A percentile compares a stretch with the other conserved stretches of the same genome.
phyloP scores from a whole-genome alignment of 805 yeast genomes.

The Nematodospora valgi region DNA sequence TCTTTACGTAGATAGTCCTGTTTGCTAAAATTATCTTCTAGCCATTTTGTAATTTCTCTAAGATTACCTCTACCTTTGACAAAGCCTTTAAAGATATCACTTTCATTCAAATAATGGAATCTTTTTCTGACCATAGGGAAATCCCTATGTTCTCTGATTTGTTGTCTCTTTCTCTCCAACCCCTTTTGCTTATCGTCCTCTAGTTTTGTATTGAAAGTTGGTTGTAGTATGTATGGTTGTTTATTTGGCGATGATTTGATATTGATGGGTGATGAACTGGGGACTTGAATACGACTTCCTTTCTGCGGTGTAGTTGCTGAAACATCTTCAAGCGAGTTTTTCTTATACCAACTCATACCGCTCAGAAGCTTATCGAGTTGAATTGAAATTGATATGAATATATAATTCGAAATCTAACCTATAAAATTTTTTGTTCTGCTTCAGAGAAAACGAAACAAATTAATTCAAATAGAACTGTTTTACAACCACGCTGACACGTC shows the following conservation, averaged over 20 bases:
- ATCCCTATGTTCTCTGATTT: constrained; percentile 35
- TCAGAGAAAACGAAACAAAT: too few relatives aligned
- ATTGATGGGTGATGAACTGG: constrained; percentile 37
- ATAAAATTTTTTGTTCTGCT: too few relatives aligned
- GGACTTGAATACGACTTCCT: constrained; percentile 33
- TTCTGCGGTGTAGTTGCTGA: constrained; percentile 17
- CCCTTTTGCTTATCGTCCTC: constrained; percentile 20
- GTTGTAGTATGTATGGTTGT: constrained; percentile 10
- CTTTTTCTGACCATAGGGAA: constrained; percentile 34
- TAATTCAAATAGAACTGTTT: too few relatives aligned
- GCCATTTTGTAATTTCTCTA: constrained; percentile 36
- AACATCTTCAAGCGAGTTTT: constrained; percentile 15
- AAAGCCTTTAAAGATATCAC: constrained; percentile 40
- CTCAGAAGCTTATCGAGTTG: too few relatives aligned
- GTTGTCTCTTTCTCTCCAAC: constrained; percentile 34
- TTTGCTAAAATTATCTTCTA: constrained; percentile 31
- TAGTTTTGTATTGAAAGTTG: constrained; percentile 9
- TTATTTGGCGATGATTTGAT: constrained; percentile 24
- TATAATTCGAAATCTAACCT: too few relatives aligned
- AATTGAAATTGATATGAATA: too few relatives aligned
- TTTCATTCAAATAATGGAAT: constrained; percentile 37
- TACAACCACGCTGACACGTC: too few relatives aligned
- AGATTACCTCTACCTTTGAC: constrained; percentile 42
- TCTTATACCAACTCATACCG: constrained; percentile 27
- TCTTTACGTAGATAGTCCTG: constrained; percentile 21